phyloP scores from a whole-genome alignment of 2,329 filamentous ascomycete species.

The Sclerotinia trifoliorum region DNA sequence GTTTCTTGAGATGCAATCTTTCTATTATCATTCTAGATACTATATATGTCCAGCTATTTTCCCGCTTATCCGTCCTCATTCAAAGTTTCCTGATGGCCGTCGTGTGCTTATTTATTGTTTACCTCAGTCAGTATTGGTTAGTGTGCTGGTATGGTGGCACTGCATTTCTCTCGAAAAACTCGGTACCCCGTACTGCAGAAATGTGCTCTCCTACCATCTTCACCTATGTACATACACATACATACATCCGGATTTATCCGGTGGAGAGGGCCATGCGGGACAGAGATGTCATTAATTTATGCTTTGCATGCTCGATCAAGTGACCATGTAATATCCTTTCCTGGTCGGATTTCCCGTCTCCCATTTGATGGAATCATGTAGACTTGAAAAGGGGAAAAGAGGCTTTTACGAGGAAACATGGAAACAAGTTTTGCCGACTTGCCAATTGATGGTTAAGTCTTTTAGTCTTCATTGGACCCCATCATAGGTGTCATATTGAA shows the following conservation, averaged over 20 bases:
- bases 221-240: not conserved
- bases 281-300: not conserved
- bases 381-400: not conserved
- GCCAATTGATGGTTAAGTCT: not conserved
- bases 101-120: not conserved
- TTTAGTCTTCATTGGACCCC: not conserved
- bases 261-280: not conserved
- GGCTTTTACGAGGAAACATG: not conserved
- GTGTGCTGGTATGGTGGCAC: not conserved
- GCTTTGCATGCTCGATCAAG: not conserved
- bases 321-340: not conserved
- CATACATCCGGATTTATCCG: conserved; percentile 1
- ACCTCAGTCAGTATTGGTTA: not conserved
- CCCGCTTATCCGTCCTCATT: not conserved
- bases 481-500: no score
- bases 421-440: not conserved
- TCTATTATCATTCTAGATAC: not conserved
- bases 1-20: not conserved
- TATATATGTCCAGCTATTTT: not conserved
- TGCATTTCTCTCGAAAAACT: not conserved
- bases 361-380: not conserved
- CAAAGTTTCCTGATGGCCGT: not conserved
- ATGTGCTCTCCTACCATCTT: conserved; percentile 1
- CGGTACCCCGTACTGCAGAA: not conserved
- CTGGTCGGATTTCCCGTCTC: not conserved